Evolutionary conservation across 306 rosid species (phyloP).

Genomic region (Carpinus viminea): DNA sequence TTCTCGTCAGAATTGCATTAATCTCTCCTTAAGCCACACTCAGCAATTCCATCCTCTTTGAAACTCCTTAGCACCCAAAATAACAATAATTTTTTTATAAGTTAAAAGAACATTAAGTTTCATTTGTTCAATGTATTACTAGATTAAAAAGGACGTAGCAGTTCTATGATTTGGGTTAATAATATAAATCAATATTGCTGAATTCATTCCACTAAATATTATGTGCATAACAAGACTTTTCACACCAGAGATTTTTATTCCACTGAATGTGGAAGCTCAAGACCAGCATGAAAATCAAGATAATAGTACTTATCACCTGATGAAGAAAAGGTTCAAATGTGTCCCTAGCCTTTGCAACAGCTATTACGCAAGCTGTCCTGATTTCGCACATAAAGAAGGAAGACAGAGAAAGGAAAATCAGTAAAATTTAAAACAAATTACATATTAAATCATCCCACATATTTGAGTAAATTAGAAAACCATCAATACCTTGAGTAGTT

Average conservation of each 20-base stretch:
- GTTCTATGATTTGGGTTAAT: not conserved
- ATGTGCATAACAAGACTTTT: not conserved
- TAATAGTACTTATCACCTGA: conserved; percentile 58
- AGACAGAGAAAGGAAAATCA: not conserved
- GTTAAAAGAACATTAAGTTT: not conserved
- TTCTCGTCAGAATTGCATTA: not conserved
- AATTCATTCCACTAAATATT: not conserved
- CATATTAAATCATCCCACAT: not conserved
- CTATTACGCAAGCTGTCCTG: conserved; percentile 99
- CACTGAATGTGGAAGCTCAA: not conserved
- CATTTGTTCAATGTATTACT: not conserved
- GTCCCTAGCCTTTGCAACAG: conserved; percentile 96
- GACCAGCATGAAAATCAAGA: conserved; percentile 3
- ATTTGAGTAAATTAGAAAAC: not conserved
- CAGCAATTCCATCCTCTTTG: not conserved
- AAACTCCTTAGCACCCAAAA: not conserved
- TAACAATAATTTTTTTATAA: not conserved
- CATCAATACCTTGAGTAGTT: conserved; percentile 83
- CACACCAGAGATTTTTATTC: not conserved
- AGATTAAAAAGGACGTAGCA: not conserved
- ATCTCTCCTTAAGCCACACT: not conserved
- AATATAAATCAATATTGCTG: not conserved
- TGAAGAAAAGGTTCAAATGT: conserved; percentile 94
- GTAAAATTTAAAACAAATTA: not conserved
- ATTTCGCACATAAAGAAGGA: conserved; percentile 23